These are phyloP conservation scores for Pseudophaeomoniella oleicola DNA, from an alignment of 2,329 filamentous ascomycete species.

Conservation along the genomic window DNA sequence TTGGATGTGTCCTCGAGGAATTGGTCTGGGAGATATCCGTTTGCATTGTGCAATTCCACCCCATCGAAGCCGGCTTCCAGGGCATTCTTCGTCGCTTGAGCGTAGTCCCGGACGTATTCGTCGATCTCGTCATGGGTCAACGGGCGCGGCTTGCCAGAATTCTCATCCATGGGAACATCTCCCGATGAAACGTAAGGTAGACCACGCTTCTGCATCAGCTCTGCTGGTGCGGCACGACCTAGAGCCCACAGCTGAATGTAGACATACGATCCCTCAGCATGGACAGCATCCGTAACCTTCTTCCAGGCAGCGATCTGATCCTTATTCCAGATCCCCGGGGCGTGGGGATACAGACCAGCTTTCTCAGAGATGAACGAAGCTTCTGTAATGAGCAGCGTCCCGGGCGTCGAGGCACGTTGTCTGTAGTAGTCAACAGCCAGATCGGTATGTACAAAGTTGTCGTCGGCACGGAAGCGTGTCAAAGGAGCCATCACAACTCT, in stretches of 20 bases:
- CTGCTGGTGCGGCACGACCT: constrained; percentile 37
- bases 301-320: constrained; percentile 47
- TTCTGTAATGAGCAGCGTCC: constrained; percentile 45
- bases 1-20: constrained; percentile 34
- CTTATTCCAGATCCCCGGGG: constrained; percentile 7
- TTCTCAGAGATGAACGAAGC: constrained; percentile 36
- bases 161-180: constrained; percentile 1
- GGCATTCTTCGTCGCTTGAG: constrained; percentile 33
- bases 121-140: constrained; percentile 28
- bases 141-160: constrained; percentile 1
- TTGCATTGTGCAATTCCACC: constrained; percentile 34
- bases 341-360: constrained; percentile 18
- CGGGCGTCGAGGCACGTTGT: constrained; percentile 36
- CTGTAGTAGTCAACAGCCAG: constrained; percentile 36
- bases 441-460: constrained; percentile 33
- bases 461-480: constrained; percentile 37
- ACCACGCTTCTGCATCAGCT: constrained; percentile 17
- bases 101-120: constrained; percentile 25
- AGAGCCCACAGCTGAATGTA: constrained; percentile 49
- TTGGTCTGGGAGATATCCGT: constrained; percentile 37
- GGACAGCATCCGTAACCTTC: constrained; percentile 45
- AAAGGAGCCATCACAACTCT: constrained; percentile 43
- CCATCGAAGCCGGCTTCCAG: constrained; percentile 40
- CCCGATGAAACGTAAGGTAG: constrained; percentile 10
- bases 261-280: constrained; percentile 46